Evolutionary conservation across 805 yeast genomes (phyloP).

Genomic region (Nakazawaea ernobii): DNA sequence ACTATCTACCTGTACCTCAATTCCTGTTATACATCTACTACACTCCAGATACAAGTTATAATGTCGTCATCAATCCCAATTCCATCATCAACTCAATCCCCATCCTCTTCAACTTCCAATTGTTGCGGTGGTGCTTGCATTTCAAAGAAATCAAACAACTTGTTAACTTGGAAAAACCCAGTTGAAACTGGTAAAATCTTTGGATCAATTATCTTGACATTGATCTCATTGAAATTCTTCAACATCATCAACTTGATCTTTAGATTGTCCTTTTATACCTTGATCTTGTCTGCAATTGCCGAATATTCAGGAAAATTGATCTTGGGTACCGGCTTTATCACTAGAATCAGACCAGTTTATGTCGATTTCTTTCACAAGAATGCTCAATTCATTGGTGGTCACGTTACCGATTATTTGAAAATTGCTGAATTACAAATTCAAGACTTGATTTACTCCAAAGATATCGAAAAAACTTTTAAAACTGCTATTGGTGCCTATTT

Average conservation of each 20-base stretch:
- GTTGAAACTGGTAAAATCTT: constrained; percentile 70
- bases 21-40: not conserved
- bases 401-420: constrained; percentile 35
- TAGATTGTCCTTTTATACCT: constrained; percentile 52
- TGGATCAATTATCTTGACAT: constrained; percentile 50
- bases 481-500: constrained; percentile 64
- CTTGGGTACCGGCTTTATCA: constrained; percentile 76
- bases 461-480: constrained; percentile 67
- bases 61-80: not conserved
- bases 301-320: constrained; percentile 72
- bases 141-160: constrained; percentile 20
- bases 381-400: constrained; percentile 24
- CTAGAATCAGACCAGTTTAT: constrained; percentile 64
- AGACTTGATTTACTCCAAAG: constrained; percentile 58
- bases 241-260: constrained; percentile 57
- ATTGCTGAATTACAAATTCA: constrained; percentile 47
- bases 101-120: not conserved
- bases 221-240: constrained; percentile 56
- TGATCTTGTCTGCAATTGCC: constrained; percentile 58
- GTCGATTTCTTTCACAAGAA: constrained; percentile 24
- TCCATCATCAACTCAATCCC: not conserved
- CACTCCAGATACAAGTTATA: not conserved
- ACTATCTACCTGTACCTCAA: not conserved
- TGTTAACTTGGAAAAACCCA: constrained; percentile 76
- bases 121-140: constrained; percentile 27